Base-by-base conservation (phyloP, 495 filamentous ascomycete species). In the Zalerion maritima region DNA sequence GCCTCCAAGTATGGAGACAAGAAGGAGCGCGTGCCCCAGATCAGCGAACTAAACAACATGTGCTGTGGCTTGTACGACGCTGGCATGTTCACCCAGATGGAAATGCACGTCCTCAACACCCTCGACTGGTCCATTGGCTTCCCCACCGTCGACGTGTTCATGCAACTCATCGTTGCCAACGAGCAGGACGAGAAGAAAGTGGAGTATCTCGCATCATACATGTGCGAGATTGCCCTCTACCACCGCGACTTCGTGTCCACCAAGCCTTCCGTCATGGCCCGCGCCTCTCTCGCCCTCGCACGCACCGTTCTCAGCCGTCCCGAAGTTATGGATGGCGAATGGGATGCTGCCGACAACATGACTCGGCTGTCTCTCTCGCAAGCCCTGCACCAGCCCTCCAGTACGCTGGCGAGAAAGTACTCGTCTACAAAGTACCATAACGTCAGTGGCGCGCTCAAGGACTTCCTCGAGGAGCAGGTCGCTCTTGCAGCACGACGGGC, bases 41-140 rank as follows among this genome's bases (percentile, higher is more conserved):
- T 99, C 52, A 73, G 80, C 46, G 89, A 99, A 43, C 62, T 99
- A 34, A 93, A 91, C 65, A 85, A 84, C 28, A 96, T 99, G 91
- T 99, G 89, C 62, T 96, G 91, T 63, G 81, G 78, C 11, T 70
- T 94, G 14, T 99, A 99, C 52, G 89, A 99, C 50, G 86, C 94
- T 9, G 89, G 94, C 49, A 96, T 99, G 89, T 99, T 99, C 58
- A 86, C 81, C 10, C 89, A 99, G 56, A 96, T 99, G 91, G 89
- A 99, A 54, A 94, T 92, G 87, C 89, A 99, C 53, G 89, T 99
- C 6, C 66, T 99, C 41, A 85, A 92, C 56, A 96, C 89, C n/a
- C 67, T 99, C 35, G 78, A 81, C 36, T 99, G 91, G 91, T 72
- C 76, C 41, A 77, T 99, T 40, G 89, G 89, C 22, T 86, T 94